A percentile compares a stretch with the other conserved stretches of the same genome.
Evolutionary conservation across 2,329 filamentous ascomycete species (phyloP).

Genomic region (Monilinia vaccinii-corymbosi): DNA sequence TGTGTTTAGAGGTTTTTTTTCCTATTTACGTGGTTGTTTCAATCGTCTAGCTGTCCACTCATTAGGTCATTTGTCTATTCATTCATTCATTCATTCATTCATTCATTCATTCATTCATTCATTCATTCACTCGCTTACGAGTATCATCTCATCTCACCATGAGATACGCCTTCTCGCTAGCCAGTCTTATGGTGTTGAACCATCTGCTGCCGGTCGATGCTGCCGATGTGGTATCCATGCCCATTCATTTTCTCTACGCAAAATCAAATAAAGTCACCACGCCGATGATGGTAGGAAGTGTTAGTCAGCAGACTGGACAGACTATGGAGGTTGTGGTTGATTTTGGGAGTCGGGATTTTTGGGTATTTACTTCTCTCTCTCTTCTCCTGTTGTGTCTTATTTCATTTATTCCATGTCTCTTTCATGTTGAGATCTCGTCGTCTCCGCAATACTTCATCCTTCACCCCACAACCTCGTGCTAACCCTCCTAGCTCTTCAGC

Average conservation of each 20-base stretch:
- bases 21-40: too few species aligned
- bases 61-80: not conserved
- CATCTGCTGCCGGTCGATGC: not conserved
- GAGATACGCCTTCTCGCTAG: not conserved
- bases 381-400: not conserved
- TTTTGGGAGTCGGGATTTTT: conserved; percentile 8
- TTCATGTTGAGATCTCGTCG: not conserved
- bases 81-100: not conserved
- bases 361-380: not conserved
- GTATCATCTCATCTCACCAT: not conserved
- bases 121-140: not conserved
- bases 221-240: not conserved
- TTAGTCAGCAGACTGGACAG: not conserved
- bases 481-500: not conserved
- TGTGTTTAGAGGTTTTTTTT: too few species aligned
- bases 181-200: not conserved
- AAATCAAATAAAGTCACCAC: not conserved
- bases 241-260: not conserved
- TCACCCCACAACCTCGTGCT: not conserved
- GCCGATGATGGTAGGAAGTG: not conserved
- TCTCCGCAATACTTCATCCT: too few species aligned
- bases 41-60: too few species aligned
- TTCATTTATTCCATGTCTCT: not conserved
- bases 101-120: not conserved
- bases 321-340: conserved; percentile 5